Evolutionary conservation across 257 asterid species (phyloP), one percentile per base, ranked within the genome.

Genomic region (Jaltomata sinuosa): DNA sequence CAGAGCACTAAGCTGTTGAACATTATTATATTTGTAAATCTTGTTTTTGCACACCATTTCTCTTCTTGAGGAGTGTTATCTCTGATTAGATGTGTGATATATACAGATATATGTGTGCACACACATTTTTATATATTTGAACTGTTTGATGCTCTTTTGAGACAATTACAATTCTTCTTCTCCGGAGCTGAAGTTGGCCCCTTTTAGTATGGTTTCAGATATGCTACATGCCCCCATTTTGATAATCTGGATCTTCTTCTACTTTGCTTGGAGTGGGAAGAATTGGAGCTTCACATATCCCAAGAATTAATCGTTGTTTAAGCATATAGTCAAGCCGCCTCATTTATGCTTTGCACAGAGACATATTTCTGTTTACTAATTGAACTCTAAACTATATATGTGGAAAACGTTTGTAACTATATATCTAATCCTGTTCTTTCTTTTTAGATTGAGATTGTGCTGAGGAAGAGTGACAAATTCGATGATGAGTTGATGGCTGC

Each of bases 401-500:
- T 14, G 22, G 40, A 64, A 7, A 64, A 64, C 6, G 34, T 15
- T 64, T 29, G 77, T 8, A 36, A 36, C 10, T 19, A 4, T 36
- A 68, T 11, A 69, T 36, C 79, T 69, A 52, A 69, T 34, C 31
- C 11, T 69, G 5, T 38, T 11, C 77, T 34, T 83, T 77, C 82
- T 47, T 82, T 22, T 18, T 83, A 91, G 94, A 87, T 91, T 84
- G 93, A 91, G 87, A 85, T 91, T 61, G 92, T 88, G 62, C 85
- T 87, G 85, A 91, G 89, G 22, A 91, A 88, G 91, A 85, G 92
- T 3, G 94, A 89, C 36, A 90, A 90, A 50, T 87, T 88, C 57
- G 91, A 91, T 12, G 93, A 91, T 25, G 94, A 90, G 83, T 55
- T 87, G 86, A 91, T 88, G 93, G 94, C 90, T 45, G 88, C 92